Evolutionary conservation across 306 rosid species (phyloP), one percentile per base, ranked within the genome.

Genomic region (Inga leiocalycina): DNA sequence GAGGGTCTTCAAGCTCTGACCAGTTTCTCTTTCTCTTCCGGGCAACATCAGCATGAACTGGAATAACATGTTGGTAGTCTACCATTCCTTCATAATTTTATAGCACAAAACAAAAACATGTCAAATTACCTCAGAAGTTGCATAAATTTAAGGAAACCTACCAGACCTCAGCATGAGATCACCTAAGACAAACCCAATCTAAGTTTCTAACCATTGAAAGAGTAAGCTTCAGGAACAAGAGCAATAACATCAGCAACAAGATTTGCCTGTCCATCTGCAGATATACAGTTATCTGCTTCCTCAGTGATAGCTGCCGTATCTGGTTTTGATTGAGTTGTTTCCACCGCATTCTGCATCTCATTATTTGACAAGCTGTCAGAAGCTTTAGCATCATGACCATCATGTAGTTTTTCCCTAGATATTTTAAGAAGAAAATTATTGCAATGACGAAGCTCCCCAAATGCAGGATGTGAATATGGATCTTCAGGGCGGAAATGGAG

Each of bases 21-120:
- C 88, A 88, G 35, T 68, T 89, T 79, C 96, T 84, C 89, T 89
- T 93, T 83, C 87, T 93, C 84, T 86, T 89, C 20, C 67, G 71
- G 2, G 97, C 90, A 90, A 82, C 88, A 84, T 93, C 90, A 24
- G 92, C 93, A 85, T 96, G 99, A 75, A 89, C 90, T 59, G 98
- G 89, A 88, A 93, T 79, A 77, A 93, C 97, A 67, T 93, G 94
- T 86, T 96, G 99, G 93, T 96, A 95, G 81, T 96, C 99, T 4
- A 69, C 88, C 99, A 96, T 96, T 74, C 99, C 98, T 92, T 81
- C 41, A 80, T n/a, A 67, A 80, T 76, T 70, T 85, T 6, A 64
- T 76, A 76, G 44, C 44, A 76, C 65, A 69, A 66, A 82, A 80
- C 34, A 37, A 82, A 66, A 81, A 17, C 27, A 82, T 84, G 49